Evolutionary conservation across 805 yeast species (phyloP).

Genomic region (Metschnikowia bowlesiae): DNA sequence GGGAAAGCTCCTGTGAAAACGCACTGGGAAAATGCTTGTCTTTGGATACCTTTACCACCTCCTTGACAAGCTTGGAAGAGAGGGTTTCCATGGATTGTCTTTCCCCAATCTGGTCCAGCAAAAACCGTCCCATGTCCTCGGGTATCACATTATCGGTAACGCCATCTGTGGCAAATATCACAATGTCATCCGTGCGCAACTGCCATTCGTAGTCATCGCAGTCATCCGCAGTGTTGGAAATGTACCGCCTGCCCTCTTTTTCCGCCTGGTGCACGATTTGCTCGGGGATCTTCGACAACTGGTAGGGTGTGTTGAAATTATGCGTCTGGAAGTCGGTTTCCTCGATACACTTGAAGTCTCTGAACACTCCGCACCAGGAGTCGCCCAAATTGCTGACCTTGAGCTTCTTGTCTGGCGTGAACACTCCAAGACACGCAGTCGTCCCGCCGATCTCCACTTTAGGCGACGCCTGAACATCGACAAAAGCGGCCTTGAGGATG

Average conservation of each 20-base stretch:
- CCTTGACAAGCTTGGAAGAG: conserved; percentile 54
- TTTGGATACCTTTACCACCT: conserved; percentile 64
- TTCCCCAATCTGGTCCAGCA: conserved; percentile 49
- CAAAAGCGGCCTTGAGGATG: conserved; percentile 55
- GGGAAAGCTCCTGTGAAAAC: conserved; percentile 72
- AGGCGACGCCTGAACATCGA: conserved; percentile 47
- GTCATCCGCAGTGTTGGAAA: conserved; percentile 64
- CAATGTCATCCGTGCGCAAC: conserved; percentile 65
- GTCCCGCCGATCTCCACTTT: conserved; percentile 87
- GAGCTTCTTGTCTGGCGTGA: conserved; percentile 53
- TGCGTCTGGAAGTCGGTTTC: conserved; percentile 79
- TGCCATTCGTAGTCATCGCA: conserved; percentile 67
- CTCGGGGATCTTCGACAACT: conserved; percentile 77
- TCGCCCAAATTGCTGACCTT: conserved; percentile 84
- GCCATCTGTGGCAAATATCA: conserved; percentile 91
- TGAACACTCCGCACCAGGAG: conserved; percentile 87
- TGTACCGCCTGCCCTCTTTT: conserved; percentile 54
- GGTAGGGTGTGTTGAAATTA: conserved; percentile 89
- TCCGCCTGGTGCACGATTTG: conserved; percentile 51
- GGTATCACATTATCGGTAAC: conserved; percentile 79
- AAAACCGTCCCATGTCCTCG: conserved; percentile 64
- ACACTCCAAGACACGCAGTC: conserved; percentile 81
- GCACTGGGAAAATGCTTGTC: conserved; percentile 78
- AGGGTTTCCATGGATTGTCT: conserved; percentile 36
- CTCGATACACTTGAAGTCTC: conserved; percentile 55